phyloP scores from a whole-genome alignment of 2,329 filamentous ascomycete species.

The Cladophialophora immunda region DNA sequence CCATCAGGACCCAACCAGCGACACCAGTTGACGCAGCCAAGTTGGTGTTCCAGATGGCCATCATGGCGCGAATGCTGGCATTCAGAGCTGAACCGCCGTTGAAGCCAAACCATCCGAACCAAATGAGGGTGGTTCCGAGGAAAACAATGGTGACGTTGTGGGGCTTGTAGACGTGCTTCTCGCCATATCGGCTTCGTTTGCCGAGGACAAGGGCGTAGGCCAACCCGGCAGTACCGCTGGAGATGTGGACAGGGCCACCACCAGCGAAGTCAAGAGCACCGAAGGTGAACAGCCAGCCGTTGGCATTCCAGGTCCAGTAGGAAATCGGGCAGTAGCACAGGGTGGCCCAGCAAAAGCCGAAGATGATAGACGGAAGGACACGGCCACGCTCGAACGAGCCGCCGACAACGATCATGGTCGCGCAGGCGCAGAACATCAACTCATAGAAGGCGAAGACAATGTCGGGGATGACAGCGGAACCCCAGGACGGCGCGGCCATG shows the following conservation, averaged over 20 bases:
- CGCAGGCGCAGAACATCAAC: slow-evolving; percentile 66
- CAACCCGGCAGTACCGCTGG: slow-evolving; percentile 74
- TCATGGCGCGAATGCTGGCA: slow-evolving; percentile 83
- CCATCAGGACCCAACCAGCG: slow-evolving; percentile 81
- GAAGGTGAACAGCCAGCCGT: slow-evolving; percentile 74
- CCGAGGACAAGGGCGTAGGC: slow-evolving; percentile 78
- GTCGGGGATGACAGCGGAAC: slow-evolving; percentile 66
- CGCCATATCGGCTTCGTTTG: slow-evolving; percentile 66
- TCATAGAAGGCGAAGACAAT: slow-evolving; percentile 74
- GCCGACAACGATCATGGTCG: slow-evolving; percentile 70
- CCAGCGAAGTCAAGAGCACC: slow-evolving; percentile 78
- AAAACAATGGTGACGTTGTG: slow-evolving; percentile 80
- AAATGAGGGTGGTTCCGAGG: slow-evolving; percentile 67
- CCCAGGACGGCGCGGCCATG: slow-evolving; percentile 65
- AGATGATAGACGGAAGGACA: slow-evolving; percentile 71
- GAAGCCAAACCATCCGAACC: slow-evolving; percentile 82
- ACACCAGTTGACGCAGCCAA: slow-evolving; percentile 83
- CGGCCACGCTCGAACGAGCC: slow-evolving; percentile 71
- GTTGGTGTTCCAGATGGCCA: slow-evolving; percentile 88
- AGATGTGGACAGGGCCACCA: slow-evolving; percentile 78
- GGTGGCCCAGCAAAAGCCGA: slow-evolving; percentile 76
- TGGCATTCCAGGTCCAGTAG: slow-evolving; percentile 80
- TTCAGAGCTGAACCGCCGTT: slow-evolving; percentile 86
- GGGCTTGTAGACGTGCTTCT: slow-evolving; percentile 63
- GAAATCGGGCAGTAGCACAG: slow-evolving; percentile 75